Conservation (phyloP, 495 filamentous ascomycete species). For the Penicillium canescens region DNA sequence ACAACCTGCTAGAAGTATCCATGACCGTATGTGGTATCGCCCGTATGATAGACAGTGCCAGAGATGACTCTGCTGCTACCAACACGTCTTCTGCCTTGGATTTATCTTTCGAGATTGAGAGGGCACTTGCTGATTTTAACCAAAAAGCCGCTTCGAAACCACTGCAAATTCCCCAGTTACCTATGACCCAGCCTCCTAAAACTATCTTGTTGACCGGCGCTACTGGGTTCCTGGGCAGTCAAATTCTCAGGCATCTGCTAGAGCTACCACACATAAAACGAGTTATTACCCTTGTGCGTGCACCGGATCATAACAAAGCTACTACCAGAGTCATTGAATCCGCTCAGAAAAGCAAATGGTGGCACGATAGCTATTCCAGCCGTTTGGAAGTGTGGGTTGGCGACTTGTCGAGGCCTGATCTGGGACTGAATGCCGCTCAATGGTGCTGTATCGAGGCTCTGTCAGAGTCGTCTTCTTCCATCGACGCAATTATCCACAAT, state of each 20-base stretch:
- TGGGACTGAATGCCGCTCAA: not conserved
- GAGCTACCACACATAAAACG: not conserved
- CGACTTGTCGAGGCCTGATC: not conserved
- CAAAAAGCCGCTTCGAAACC: not conserved
- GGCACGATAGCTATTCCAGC: not conserved
- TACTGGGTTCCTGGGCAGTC: not conserved
- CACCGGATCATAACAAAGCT: not conserved
- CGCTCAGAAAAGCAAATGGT: not conserved
- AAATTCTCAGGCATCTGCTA: not conserved
- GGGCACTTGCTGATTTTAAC: not conserved
- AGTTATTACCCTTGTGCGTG: not conserved
- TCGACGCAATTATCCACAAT: conserved; percentile 73
- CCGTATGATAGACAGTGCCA: not conserved
- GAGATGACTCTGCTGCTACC: not conserved
- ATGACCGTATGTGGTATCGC: not conserved
- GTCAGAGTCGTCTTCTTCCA: not conserved
- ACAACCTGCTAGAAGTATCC: not conserved
- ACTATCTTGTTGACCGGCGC: not conserved
- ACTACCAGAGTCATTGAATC: not conserved
- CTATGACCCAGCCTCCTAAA: not conserved
- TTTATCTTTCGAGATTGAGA: not conserved
- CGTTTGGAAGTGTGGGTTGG: not conserved
- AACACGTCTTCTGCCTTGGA: not conserved
- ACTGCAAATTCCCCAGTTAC: not conserved
- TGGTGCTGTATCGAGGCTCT: not conserved